Evolutionary conservation across 2,329 filamentous ascomycete genomes (phyloP).

Genomic region (Curvularia verruculosa): DNA sequence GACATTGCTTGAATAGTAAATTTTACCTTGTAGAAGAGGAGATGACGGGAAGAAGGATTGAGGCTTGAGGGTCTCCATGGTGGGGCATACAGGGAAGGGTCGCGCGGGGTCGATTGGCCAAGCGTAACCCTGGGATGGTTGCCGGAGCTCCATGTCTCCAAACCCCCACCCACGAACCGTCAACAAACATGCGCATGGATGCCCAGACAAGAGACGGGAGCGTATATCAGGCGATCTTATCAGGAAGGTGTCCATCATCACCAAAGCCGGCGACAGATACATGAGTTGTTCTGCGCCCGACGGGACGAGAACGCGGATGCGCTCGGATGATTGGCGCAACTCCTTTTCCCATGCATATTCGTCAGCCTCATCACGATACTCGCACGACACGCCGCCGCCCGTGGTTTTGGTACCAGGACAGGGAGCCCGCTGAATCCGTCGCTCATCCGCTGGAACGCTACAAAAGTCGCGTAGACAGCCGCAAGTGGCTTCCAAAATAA

Average conservation of each 20-base stretch:
- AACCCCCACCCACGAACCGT: background rate
- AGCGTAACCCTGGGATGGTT: conserved; percentile 7
- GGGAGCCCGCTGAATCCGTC: conserved; percentile 14
- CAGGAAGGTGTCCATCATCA: conserved; percentile 18
- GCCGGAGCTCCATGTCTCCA: background rate
- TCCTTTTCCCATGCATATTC: conserved; percentile 1
- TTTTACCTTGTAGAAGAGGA: background rate
- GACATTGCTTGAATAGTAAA: conserved; percentile 29
- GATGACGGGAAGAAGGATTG: conserved; percentile 1
- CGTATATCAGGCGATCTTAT: conserved; percentile 13
- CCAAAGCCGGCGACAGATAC: conserved; percentile 17
- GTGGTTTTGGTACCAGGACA: conserved; percentile 14
- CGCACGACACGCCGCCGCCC: conserved; percentile 13
- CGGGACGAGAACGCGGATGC: conserved; percentile 3
- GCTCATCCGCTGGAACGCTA: conserved; percentile 3
- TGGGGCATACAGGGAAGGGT: conserved; percentile 25
- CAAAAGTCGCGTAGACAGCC: conserved; percentile 2
- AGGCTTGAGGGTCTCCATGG: conserved; percentile 22
- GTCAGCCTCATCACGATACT: conserved; percentile 21
- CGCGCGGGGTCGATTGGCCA: conserved; percentile 24
- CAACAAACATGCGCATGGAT: background rate
- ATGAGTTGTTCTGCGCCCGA: background rate
- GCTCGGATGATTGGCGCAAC: conserved; percentile 16
- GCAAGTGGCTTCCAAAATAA: background rate
- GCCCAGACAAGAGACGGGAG: conserved; percentile 7